A percentile compares a stretch with the other conserved stretches of the same genome.
phyloP scores from a whole-genome alignment of 208 protist genomes.

The Crithidia sp. region DNA sequence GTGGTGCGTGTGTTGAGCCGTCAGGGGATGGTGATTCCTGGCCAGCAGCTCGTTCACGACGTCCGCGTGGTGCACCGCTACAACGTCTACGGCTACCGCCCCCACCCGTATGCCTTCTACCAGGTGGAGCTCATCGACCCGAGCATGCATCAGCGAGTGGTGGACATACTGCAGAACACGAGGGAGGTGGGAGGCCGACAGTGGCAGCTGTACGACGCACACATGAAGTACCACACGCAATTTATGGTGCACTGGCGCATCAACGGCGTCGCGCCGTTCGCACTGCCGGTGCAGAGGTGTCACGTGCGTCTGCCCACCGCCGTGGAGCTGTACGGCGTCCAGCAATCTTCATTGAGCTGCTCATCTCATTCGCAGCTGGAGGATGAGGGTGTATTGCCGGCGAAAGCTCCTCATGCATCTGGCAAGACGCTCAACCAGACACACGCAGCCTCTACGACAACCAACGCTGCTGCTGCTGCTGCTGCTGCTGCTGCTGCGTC shows the following conservation, averaged over 20 bases:
- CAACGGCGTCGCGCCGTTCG: constrained; percentile 63
- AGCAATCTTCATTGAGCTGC: background rate
- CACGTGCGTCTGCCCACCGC: constrained; percentile 36
- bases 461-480: no score
- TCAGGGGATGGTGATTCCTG: constrained; percentile 10
- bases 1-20: constrained; percentile 35
- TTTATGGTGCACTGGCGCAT: constrained; percentile 78
- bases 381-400: no score
- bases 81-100: constrained; percentile 81
- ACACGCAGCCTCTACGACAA: no score
- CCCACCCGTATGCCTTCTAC: constrained; percentile 51
- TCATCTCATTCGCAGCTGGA: background rate
- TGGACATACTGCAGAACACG: constrained; percentile 56
- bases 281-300: constrained; percentile 27
- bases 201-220: constrained; percentile 75
- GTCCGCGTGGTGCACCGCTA: constrained; percentile 63
- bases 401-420: background rate
- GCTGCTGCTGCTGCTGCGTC: no score
- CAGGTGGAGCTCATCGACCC: constrained; percentile 71
- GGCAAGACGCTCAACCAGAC: background rate
- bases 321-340: constrained; percentile 3
- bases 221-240: constrained; percentile 70
- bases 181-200: constrained; percentile 47
- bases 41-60: constrained; percentile 70
- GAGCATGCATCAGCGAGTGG: constrained; percentile 33